phyloP scores from a whole-genome alignment of 202 grass and related monocot species.

The Panicum hallii region DNA sequence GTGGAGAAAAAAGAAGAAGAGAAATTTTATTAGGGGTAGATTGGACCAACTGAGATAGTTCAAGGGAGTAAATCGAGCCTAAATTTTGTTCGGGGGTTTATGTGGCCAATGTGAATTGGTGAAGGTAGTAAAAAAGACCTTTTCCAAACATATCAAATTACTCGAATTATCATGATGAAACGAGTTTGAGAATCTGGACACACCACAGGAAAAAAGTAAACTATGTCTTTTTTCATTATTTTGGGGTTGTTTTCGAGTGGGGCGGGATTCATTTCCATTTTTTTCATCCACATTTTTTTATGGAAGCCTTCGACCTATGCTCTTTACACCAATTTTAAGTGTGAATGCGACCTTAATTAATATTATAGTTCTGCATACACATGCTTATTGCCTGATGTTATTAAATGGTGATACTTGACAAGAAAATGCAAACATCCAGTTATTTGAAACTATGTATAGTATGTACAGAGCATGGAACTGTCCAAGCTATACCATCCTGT shows the following conservation, averaged over 20 bases:
- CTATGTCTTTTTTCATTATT: conserved; percentile 1
- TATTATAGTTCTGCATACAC: conserved; percentile 20
- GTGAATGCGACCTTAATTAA: not conserved
- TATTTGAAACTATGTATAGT: conserved; percentile 7
- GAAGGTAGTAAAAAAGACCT: no score
- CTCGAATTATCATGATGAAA: not conserved
- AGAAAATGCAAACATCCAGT: not conserved
- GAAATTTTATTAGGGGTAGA: no score
- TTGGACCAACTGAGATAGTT: no score
- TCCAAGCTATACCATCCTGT: conserved; percentile 1
- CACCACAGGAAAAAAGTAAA: not conserved
- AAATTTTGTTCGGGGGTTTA: no score
- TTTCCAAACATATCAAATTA: no score
- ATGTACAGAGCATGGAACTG: not conserved
- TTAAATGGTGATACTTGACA: not conserved
- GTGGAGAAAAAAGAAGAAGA: no score
- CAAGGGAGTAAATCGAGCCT: no score
- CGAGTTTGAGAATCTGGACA: not conserved
- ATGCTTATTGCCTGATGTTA: conserved; percentile 17
- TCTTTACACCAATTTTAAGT: conserved; percentile 24
- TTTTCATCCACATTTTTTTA: not conserved
- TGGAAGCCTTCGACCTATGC: conserved; percentile 24
- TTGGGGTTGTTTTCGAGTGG: no score
- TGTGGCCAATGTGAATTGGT: no score
- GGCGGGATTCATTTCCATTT: not conserved